Evolutionary conservation across 2,329 filamentous ascomycete genomes (phyloP).

Genomic region (Kalaharituber pfeilii): DNA sequence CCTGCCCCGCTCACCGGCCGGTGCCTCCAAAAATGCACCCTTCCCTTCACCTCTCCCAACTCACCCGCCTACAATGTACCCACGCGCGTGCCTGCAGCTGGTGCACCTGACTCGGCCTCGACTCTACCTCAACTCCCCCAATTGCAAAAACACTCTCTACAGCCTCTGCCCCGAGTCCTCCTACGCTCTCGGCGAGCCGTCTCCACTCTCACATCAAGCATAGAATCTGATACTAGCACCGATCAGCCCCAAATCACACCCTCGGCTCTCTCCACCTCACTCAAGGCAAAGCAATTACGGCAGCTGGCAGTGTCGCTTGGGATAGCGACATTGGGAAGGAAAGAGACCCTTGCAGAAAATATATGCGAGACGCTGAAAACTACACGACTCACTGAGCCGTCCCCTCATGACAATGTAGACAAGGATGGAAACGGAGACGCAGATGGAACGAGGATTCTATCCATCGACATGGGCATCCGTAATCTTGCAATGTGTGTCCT

Average conservation of each 20-base stretch:
- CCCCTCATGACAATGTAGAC: constrained; percentile 5
- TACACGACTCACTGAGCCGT: constrained; percentile 13
- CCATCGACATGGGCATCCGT: constrained; percentile 69
- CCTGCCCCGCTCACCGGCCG: constrained; percentile 14
- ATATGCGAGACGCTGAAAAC: constrained; percentile 29
- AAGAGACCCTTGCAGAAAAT: constrained; percentile 36
- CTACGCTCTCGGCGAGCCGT: no score
- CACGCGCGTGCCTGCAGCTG: no score
- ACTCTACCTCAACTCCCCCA: no score
- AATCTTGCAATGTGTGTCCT: constrained; percentile 62
- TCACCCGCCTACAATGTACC: no score
- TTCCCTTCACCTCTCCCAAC: no score
- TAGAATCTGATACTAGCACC: no score
- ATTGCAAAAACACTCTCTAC: no score
- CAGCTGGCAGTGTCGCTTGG: constrained; percentile 42
- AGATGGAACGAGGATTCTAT: constrained; percentile 41
- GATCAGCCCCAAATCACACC: background rate
- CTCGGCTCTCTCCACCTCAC: constrained; percentile 15
- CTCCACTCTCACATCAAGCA: no score
- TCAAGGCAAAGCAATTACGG: constrained; percentile 40
- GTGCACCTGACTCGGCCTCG: no score
- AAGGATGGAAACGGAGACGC: background rate
- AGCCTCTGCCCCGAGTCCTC: no score
- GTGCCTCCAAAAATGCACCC: no score
- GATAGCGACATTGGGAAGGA: constrained; percentile 41